A percentile compares a stretch with the other conserved stretches of the same genome.
These are phyloP conservation scores for Paulownia fortunei DNA, from an alignment of 257 asterid species.

Conservation along the genomic window DNA sequence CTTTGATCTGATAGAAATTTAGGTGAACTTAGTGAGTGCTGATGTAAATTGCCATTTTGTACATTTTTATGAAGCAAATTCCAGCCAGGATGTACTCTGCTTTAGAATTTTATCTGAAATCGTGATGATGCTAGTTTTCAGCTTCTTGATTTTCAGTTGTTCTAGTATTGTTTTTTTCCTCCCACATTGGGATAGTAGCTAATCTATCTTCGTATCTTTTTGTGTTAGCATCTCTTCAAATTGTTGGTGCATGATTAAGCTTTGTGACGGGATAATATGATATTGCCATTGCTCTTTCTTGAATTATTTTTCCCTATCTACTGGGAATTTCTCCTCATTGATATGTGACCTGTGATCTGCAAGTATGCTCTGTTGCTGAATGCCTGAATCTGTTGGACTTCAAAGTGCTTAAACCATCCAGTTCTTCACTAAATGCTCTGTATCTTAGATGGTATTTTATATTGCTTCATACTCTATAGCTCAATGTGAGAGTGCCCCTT, in stretches of 20 bases:
- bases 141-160: neutral
- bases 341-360: neutral
- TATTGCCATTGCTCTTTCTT: no score
- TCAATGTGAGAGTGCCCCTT: no score
- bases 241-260: neutral
- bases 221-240: neutral
- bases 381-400: neutral
- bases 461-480: no score
- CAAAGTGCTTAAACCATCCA: neutral
- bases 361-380: neutral
- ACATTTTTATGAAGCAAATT: neutral
- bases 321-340: neutral
- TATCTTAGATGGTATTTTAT: neutral
- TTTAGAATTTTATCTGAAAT: neutral
- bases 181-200: neutral
- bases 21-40: neutral
- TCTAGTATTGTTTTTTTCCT: neutral
- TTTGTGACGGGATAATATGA: neutral
- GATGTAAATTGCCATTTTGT: slow-evolving; percentile 13
- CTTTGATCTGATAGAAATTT: neutral
- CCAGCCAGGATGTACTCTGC: neutral
- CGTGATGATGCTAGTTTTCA: neutral
- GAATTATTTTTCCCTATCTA: neutral
- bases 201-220: neutral
- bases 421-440: neutral